Evolutionary conservation across 441 rosid species (phyloP), one percentile per base, ranked within the genome.

Genomic region (Populus hybrid): DNA sequence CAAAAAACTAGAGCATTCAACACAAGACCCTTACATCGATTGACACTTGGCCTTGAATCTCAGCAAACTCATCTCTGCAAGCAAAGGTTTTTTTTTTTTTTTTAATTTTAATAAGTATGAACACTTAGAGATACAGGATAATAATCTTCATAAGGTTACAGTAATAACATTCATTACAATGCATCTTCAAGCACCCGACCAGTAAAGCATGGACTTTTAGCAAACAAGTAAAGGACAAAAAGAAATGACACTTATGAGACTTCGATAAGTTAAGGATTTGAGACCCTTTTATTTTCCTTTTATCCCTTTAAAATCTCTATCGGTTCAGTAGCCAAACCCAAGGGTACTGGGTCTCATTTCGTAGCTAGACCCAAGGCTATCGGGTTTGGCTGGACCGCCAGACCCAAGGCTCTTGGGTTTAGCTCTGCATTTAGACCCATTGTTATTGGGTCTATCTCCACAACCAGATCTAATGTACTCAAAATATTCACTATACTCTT

Each of bases 341-440:
- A 34, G 8, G 35, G 1, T 1, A 34, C 6, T 34, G 1, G 36
- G 0, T 34, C 0, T 34, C 6, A 0, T 2, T 34, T 0, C 8
- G 8, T 1, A 0, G 1, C 7, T 34, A 34, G 1, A 34, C 0
- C 1, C 1, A 34, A 34, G 7, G 1, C 0, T 34, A 3, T 32
- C 4, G 0, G 0, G 0, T 32, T 3, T 32, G 5, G 0, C 0
- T 32, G n/a, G n/a, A n/a, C 6, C 6, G 0, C 34, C 0, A 5
- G 1, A 5, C 0, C 5, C 3, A 30, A 3, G 3, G 32, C 0
- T 32, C 6, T 34, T 34, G 1, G 1, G 0, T 34, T 0, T 34
- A 1, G 1, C 0, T 5, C 1, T 0, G 0, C 0, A 6, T 0
- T 0, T 1, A 6, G 0, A 34, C 1, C 1, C 0, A 34, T 6